Base-by-base conservation (phyloP, 1,139 yeast genomes). In the Magnusiomyces paraingens region DNA sequence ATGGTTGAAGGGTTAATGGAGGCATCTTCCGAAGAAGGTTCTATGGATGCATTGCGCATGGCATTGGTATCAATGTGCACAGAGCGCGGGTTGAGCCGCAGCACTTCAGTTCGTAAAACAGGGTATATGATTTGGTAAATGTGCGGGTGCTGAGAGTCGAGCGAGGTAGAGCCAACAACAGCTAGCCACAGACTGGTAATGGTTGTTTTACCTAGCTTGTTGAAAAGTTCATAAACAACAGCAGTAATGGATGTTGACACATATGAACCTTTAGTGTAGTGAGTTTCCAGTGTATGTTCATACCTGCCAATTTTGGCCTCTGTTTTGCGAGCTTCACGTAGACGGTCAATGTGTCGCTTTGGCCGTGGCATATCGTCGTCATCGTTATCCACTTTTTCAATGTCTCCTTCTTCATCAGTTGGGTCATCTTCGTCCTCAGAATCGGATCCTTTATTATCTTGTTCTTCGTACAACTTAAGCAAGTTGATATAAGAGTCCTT, bases 141-240 rank as follows among this genome's bases (percentile, higher is more conserved):
- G 56, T 83, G 86, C 2, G 96, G 93, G 62, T 84, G 83, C 58
- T 81, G 81, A 26, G 78, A 76, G 61, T 88, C 94, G 42, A 90
- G 71, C 0, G 97, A 85, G 0, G 95, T 84, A 1, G 95, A 83
- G 0, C 99, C 99, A 10, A 93, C 80, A 1, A 93, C 84, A 0
- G 96, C 80, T 5, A 90, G 74, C 99, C 99, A 94, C 51, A 94
- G 71, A 57, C 75, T 77, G 35, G 84, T 86, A 22, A 84, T 72
- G 57, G 80, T 75, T 1, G 89, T 85, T 63, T 87, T 93, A 55
- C 90, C 97, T 50, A 93, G 80, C 15, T 84, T 76, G 0, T 96
- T 82, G 26, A 91, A 70, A 51, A 93, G 73, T 1, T 95, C 84
- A 69, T 93, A 93, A 3, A 88, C 76, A 57, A 88, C 88, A 14